A percentile compares a stretch with the other conserved stretches of the same genome.
phyloP scores from a whole-genome alignment of 129 eudicot genomes.

The Kitagawia praeruptora region DNA sequence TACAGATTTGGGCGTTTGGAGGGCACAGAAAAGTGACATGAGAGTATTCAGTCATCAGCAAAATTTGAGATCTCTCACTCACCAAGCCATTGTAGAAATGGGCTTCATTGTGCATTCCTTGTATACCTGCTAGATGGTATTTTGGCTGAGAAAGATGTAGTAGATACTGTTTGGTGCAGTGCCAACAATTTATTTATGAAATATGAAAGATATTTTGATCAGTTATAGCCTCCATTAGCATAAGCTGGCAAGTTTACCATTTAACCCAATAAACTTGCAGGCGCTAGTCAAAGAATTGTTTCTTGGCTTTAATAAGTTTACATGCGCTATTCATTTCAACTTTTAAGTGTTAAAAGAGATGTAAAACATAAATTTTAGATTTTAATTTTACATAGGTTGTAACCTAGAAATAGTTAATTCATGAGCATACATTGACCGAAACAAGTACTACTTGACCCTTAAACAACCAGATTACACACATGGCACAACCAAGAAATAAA shows the following conservation, averaged over 20 bases:
- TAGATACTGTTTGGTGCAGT: neutral
- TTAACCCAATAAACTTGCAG: neutral
- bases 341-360: too few species aligned
- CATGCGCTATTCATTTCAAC: too few species aligned
- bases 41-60: neutral
- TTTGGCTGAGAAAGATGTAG: neutral
- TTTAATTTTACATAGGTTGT: too few species aligned
- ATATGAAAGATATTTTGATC: neutral
- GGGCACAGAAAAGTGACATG: slow-evolving; percentile 42
- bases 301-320: too few species aligned
- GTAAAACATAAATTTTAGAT: too few species aligned
- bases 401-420: too few species aligned
- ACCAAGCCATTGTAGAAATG: neutral
- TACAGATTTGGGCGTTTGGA: slow-evolving; percentile 69
- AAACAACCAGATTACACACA: too few species aligned
- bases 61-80: neutral
- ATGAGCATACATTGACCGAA: too few species aligned
- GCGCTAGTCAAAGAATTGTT: too few species aligned
- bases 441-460: too few species aligned
- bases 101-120: neutral
- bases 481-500: neutral
- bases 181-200: neutral
- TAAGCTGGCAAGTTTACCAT: neutral
- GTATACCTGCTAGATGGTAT: neutral
- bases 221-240: neutral